Conservation (phyloP, 2,329 filamentous ascomycete genomes). For the Fusarium pseudonygamai region DNA sequence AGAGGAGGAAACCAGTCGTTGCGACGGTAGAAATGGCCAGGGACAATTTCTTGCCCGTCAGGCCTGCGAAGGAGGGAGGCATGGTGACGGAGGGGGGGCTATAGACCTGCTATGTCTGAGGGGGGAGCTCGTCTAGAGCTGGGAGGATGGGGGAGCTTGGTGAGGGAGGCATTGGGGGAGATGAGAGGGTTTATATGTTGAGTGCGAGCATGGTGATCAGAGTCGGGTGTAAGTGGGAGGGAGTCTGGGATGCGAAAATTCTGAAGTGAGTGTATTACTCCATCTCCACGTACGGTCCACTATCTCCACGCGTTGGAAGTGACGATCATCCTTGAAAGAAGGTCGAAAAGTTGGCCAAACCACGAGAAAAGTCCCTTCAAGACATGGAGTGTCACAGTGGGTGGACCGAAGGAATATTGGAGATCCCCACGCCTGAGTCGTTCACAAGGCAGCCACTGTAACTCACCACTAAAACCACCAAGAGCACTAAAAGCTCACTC, state of each 20-base stretch:
- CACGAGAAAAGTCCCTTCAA: neutral
- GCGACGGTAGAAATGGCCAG: slow-evolving; percentile 69
- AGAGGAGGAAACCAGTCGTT: slow-evolving; percentile 70
- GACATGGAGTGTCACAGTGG: neutral
- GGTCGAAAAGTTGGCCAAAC: slow-evolving; percentile 17
- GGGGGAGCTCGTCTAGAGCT: slow-evolving; percentile 27
- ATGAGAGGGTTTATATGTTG: slow-evolving; percentile 26
- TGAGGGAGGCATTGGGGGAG: neutral
- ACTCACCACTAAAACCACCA: neutral
- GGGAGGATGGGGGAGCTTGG: slow-evolving; percentile 1
- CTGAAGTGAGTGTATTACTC: neutral
- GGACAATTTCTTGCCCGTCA: slow-evolving; percentile 66
- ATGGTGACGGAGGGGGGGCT: too few species aligned
- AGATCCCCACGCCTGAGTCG: slow-evolving; percentile 20
- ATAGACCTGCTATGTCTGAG: slow-evolving; percentile 3
- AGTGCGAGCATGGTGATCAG: too few species aligned
- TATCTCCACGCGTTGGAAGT: slow-evolving; percentile 24
- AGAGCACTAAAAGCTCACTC: neutral
- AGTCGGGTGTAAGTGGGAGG: neutral
- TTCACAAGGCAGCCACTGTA: neutral
- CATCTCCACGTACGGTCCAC: slow-evolving; percentile 16
- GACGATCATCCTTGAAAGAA: slow-evolving; percentile 35
- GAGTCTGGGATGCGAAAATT: slow-evolving; percentile 12
- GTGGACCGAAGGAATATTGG: neutral
- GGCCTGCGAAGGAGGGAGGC: slow-evolving; percentile 21